Evolutionary conservation across 192 early-diverging fungal species (phyloP).

Genomic region (Rhizoclosmatium globosum): DNA sequence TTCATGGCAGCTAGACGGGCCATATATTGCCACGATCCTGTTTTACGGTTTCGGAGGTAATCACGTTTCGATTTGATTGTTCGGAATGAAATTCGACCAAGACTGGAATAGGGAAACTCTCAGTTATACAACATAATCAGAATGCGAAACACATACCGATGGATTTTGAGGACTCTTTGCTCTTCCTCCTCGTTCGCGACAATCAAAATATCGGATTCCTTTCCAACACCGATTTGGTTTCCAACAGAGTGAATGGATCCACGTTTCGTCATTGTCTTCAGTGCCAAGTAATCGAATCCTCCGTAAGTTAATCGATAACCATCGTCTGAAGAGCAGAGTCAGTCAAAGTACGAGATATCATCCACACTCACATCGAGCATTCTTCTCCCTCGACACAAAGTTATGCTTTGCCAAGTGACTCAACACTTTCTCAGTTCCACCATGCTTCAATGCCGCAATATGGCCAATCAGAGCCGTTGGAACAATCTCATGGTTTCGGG

Average conservation of each 20-base stretch:
- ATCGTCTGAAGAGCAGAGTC: slow-evolving; percentile 66
- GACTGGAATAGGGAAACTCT: slow-evolving; percentile 47
- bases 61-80: slow-evolving; percentile 97
- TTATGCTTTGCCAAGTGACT: slow-evolving; percentile 89
- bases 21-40: slow-evolving; percentile 99
- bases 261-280: slow-evolving; percentile 90
- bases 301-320: slow-evolving; percentile 98
- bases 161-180: slow-evolving; percentile 95
- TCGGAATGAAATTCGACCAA: slow-evolving; percentile 96
- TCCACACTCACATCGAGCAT: slow-evolving; percentile 63
- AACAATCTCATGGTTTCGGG: slow-evolving; percentile 98
- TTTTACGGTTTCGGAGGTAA: slow-evolving; percentile 92
- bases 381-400: slow-evolving; percentile 86
- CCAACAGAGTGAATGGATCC: slow-evolving; percentile 93
- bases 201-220: slow-evolving; percentile 99
- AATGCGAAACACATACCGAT: slow-evolving; percentile 60
- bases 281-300: slow-evolving; percentile 98
- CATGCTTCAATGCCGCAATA: slow-evolving; percentile 89
- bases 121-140: neutral
- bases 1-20: slow-evolving; percentile 97
- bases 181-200: slow-evolving; percentile 91
- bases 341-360: neutral
- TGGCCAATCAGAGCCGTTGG: slow-evolving; percentile 91
- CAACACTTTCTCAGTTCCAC: slow-evolving; percentile 86
- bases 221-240: slow-evolving; percentile 99